Evolutionary conservation across 2,329 filamentous ascomycete species (phyloP).

Genomic region (Elsinoe perseae): DNA sequence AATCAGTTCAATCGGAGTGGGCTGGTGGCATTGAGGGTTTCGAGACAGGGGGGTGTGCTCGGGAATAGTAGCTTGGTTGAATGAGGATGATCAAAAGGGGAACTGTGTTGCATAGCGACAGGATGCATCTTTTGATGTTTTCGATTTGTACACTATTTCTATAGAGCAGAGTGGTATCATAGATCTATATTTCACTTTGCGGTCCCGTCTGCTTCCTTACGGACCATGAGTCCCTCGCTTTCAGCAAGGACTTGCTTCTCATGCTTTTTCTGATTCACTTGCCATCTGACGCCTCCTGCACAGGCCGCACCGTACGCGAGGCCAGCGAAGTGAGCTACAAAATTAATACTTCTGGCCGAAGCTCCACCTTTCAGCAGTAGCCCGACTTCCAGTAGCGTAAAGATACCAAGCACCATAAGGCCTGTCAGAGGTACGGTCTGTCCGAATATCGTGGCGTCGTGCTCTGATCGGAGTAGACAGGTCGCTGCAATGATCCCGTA

Average conservation of each 20-base stretch:
- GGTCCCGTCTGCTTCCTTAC: neutral
- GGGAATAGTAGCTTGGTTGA: neutral
- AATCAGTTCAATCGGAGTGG: neutral
- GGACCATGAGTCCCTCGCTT: neutral
- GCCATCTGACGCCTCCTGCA: slow-evolving; percentile 19
- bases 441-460: slow-evolving; percentile 24
- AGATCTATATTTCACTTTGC: neutral
- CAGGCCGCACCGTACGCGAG: slow-evolving; percentile 23
- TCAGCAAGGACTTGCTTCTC: neutral
- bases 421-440: slow-evolving; percentile 29
- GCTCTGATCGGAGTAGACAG: slow-evolving; percentile 34
- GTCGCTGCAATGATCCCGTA: slow-evolving; percentile 55
- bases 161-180: neutral
- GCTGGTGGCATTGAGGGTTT: slow-evolving; percentile 1
- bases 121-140: neutral
- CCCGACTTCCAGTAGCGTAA: slow-evolving; percentile 23
- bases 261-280: slow-evolving; percentile 14
- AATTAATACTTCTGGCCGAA: slow-evolving; percentile 26
- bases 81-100: neutral
- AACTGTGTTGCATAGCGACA: neutral
- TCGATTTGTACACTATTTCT: neutral
- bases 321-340: slow-evolving; percentile 32
- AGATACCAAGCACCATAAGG: slow-evolving; percentile 34
- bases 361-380: slow-evolving; percentile 20
- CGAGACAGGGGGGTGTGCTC: neutral